Evolutionary conservation across 1,284 basidiomycete genomes (phyloP).

Genomic region (Wallemia ichthyophaga): DNA sequence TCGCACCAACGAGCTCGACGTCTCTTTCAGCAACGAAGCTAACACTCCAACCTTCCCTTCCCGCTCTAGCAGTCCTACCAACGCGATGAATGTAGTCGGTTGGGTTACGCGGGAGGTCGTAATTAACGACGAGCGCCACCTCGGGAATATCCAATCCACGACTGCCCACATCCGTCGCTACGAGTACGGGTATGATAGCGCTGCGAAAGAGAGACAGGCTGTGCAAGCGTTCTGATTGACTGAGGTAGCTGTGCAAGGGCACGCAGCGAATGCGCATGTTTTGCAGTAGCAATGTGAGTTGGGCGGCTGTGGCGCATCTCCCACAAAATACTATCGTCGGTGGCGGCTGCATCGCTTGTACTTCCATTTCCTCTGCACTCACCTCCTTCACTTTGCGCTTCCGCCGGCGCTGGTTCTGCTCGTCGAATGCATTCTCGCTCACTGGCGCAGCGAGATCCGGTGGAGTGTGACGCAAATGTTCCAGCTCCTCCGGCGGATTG

Average conservation of each 20-base stretch:
- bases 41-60: conserved; percentile 57
- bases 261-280: conserved; percentile 53
- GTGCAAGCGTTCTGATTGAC: conserved; percentile 55
- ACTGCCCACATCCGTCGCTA: conserved; percentile 83
- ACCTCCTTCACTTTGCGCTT: conserved; percentile 9
- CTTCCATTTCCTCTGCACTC: conserved; percentile 6
- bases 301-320: conserved; percentile 60
- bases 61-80: conserved; percentile 71
- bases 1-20: conserved; percentile 47
- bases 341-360: conserved; percentile 19
- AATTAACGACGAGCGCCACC: conserved; percentile 82
- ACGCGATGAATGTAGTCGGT: conserved; percentile 31
- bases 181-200: conserved; percentile 57
- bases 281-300: conserved; percentile 50
- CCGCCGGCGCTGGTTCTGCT: conserved; percentile 13
- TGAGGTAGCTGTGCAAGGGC: conserved; percentile 71
- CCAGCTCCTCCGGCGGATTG: conserved; percentile 50
- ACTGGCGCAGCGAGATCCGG: conserved; percentile 18
- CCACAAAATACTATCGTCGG: conserved; percentile 88
- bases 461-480: conserved; percentile 29
- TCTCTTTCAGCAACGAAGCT: conserved; percentile 87
- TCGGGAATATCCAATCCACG: conserved; percentile 84
- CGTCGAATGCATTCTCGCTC: conserved; percentile 9
- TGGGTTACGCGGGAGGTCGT: conserved; percentile 45
- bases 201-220: conserved; percentile 68